Percentiles rank a stretch among this genome's conserved stretches.
Conservation (phyloP, 1,284 basidiomycete species). For the Leccinum ponderosum region DNA sequence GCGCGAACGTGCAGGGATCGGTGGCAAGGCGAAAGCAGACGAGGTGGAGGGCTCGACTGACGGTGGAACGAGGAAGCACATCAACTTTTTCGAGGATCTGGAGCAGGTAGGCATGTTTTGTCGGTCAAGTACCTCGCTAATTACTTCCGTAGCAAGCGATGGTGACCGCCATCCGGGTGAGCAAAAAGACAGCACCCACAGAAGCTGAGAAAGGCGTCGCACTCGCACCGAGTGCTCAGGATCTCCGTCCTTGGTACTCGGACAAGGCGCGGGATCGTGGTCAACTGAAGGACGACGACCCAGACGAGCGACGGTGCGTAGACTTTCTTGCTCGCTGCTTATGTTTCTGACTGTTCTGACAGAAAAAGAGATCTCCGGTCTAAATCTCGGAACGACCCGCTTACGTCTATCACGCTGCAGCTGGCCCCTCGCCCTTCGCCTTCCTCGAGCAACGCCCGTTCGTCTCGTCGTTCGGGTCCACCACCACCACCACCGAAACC, state of each 20-base stretch:
- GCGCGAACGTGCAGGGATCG: slow-evolving; percentile 55
- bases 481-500: slow-evolving; percentile 26
- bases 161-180: slow-evolving; percentile 43
- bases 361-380: slow-evolving; percentile 63
- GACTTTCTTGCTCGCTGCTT: slow-evolving; percentile 10
- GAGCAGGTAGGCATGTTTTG: slow-evolving; percentile 47
- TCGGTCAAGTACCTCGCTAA: slow-evolving; percentile 1
- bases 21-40: slow-evolving; percentile 39
- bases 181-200: slow-evolving; percentile 46
- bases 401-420: slow-evolving; percentile 71
- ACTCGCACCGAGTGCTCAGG: slow-evolving; percentile 70
- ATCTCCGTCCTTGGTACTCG: slow-evolving; percentile 79
- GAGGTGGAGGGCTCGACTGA: slow-evolving; percentile 28
- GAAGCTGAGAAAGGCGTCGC: slow-evolving; percentile 71
- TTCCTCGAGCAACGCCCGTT: slow-evolving; percentile 7
- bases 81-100: slow-evolving; percentile 78
- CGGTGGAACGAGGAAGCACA: slow-evolving; percentile 43
- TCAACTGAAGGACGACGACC: slow-evolving; percentile 25
- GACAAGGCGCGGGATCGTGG: slow-evolving; percentile 37
- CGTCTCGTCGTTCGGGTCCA: slow-evolving; percentile 9
- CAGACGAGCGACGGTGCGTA: slow-evolving; percentile 24
- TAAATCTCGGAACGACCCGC: slow-evolving; percentile 67
- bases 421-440: slow-evolving; percentile 42
- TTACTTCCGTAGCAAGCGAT: slow-evolving; percentile 40
- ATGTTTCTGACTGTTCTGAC: slow-evolving; percentile 7